These are phyloP conservation scores for Pseudocercospora eumusae DNA, from an alignment of 2,329 filamentous ascomycete genomes.

Conservation along the genomic window DNA sequence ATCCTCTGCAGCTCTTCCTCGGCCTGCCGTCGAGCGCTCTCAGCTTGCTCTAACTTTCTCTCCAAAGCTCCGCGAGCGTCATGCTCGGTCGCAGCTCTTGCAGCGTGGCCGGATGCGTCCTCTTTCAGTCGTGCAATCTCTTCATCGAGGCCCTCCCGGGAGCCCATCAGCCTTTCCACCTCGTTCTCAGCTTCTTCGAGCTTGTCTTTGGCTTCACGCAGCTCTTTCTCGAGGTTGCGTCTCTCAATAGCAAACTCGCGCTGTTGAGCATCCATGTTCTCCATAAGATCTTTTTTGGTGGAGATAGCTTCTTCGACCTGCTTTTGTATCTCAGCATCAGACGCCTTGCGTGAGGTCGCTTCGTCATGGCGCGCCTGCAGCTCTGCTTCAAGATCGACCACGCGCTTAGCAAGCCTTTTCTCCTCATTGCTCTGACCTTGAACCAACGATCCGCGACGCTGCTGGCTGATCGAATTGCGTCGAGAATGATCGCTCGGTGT, in stretches of 20 bases:
- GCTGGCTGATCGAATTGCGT: constrained; percentile 31
- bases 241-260: constrained; percentile 84
- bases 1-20: constrained; percentile 51
- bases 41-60: constrained; percentile 46
- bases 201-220: constrained; percentile 71
- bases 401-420: constrained; percentile 60
- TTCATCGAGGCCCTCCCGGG: constrained; percentile 74
- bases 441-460: constrained; percentile 61
- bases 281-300: constrained; percentile 89
- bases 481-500: constrained; percentile 30
- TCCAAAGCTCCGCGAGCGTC: constrained; percentile 64
- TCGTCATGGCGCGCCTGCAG: constrained; percentile 75
- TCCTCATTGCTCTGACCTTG: constrained; percentile 64
- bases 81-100: constrained; percentile 63
- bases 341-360: constrained; percentile 54
- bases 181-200: constrained; percentile 91
- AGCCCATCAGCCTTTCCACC: constrained; percentile 79
- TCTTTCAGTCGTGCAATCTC: constrained; percentile 66
- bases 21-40: constrained; percentile 34
- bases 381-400: constrained; percentile 74
- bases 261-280: constrained; percentile 91
- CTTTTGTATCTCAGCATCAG: constrained; percentile 63
- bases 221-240: constrained; percentile 77
- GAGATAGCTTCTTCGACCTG: constrained; percentile 84
- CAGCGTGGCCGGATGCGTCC: constrained; percentile 59